Conservation (phyloP, 257 asterid genomes). For the Oldenlandia corymbosa region DNA sequence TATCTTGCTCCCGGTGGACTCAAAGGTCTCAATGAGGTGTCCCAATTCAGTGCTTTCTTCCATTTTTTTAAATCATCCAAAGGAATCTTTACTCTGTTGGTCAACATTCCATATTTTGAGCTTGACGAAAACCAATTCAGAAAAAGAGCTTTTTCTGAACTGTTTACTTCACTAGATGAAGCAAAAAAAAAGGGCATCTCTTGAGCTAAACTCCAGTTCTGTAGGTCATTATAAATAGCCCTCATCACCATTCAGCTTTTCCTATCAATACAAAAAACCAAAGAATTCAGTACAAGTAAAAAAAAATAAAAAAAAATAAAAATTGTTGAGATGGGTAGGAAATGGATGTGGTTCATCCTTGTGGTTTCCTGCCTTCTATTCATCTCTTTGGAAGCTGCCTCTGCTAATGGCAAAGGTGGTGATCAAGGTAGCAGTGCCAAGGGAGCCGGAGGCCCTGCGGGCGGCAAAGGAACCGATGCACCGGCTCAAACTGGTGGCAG, state of each 20-base stretch:
- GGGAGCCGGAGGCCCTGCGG: no score
- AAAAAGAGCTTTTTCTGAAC: conserved; percentile 12
- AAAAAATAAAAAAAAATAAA: neutral
- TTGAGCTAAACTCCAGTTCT: conserved; percentile 31
- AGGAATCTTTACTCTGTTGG: neutral
- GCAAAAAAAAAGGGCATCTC: conserved; percentile 12
- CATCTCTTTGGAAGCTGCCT: conserved; percentile 31
- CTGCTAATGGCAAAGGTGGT: conserved; percentile 43
- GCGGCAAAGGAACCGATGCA: no score
- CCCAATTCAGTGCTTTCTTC: neutral
- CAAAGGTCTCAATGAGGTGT: neutral
- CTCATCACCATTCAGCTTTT: neutral
- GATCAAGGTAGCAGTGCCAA: conserved; percentile 15
- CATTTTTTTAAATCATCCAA: neutral
- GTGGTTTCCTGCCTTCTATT: conserved; percentile 31
- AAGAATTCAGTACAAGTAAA: neutral
- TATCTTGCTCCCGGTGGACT: neutral
- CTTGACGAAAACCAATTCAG: neutral
- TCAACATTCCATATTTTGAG: conserved; percentile 1
- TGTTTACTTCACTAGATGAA: conserved; percentile 16
- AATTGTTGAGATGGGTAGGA: conserved; percentile 29
- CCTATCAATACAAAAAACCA: conserved; percentile 1
- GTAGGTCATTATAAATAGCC: conserved; percentile 20
- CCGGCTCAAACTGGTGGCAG: no score
- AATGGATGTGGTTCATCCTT: conserved; percentile 25